Percentiles rank a stretch among this genome's conserved stretches.
Conservation (phyloP, 1,139 yeast genomes). For the Pneumocystis wakefieldiae region DNA sequence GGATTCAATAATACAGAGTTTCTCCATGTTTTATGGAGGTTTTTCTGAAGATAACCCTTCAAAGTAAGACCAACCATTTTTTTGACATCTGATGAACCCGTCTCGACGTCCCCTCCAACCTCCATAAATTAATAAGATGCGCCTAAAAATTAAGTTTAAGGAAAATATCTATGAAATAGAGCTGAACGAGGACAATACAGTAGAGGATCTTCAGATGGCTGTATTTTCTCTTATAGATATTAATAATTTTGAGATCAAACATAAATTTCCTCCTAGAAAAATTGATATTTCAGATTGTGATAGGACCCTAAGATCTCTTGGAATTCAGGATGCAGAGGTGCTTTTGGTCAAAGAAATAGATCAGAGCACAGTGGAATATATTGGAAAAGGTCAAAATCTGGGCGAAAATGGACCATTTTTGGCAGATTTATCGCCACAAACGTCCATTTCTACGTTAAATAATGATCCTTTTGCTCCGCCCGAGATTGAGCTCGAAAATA, state of each 20-base stretch:
- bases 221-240: conserved; percentile 10
- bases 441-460: conserved; percentile 13
- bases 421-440: conserved; percentile 5
- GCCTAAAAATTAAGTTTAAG: not conserved
- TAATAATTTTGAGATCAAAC: conserved; percentile 24
- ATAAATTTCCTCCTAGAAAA: conserved; percentile 48
- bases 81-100: not conserved
- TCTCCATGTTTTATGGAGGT: not conserved
- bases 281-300: conserved; percentile 23
- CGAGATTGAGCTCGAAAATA: not conserved
- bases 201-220: conserved; percentile 19
- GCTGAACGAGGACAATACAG: conserved; percentile 16
- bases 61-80: not conserved
- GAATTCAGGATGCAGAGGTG: conserved; percentile 46
- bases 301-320: conserved; percentile 26
- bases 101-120: too few species aligned
- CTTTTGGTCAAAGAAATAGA: conserved; percentile 26
- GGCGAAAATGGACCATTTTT: not conserved
- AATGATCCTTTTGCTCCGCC: conserved; percentile 10
- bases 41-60: not conserved
- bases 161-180: not conserved
- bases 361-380: not conserved
- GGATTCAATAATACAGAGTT: not conserved
- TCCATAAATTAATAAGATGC: not conserved
- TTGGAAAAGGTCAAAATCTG: not conserved